phyloP scores from a whole-genome alignment of 306 rosid genomes.

The Mimosa bimucronata region DNA sequence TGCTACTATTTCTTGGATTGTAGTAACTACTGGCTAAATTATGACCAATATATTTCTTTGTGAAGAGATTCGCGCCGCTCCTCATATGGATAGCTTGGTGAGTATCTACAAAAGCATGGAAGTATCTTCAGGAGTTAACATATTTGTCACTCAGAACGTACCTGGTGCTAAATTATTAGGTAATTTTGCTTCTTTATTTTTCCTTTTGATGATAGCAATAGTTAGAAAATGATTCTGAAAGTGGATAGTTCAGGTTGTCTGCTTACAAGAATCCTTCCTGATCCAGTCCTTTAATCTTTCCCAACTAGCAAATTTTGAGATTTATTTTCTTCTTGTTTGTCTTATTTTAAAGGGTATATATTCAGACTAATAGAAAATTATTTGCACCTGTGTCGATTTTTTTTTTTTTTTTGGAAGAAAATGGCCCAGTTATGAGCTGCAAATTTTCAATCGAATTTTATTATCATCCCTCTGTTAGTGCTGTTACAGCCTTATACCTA shows the following conservation, averaged over 20 bases:
- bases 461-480: not conserved
- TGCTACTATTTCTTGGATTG: slow-evolving; percentile 1
- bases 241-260: not conserved
- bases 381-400: not conserved
- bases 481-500: slow-evolving; percentile 3
- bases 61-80: slow-evolving; percentile 88
- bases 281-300: not conserved
- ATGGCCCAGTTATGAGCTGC: not conserved
- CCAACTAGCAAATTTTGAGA: slow-evolving; percentile 11
- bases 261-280: not conserved
- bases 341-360: not conserved
- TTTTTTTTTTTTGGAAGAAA: not conserved
- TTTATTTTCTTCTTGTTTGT: not conserved
- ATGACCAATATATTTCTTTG: not conserved
- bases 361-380: not conserved
- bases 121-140: slow-evolving; percentile 66
- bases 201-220: not conserved
- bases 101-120: slow-evolving; percentile 90
- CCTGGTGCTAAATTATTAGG: slow-evolving; percentile 59
- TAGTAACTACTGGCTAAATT: not conserved
- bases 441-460: not conserved
- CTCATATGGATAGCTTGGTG: slow-evolving; percentile 91
- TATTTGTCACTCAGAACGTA: slow-evolving; percentile 70
- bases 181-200: slow-evolving; percentile 15
- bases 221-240: not conserved